Base-by-base conservation (phyloP, 1,139 yeast species). In the Pichia sp. region DNA sequence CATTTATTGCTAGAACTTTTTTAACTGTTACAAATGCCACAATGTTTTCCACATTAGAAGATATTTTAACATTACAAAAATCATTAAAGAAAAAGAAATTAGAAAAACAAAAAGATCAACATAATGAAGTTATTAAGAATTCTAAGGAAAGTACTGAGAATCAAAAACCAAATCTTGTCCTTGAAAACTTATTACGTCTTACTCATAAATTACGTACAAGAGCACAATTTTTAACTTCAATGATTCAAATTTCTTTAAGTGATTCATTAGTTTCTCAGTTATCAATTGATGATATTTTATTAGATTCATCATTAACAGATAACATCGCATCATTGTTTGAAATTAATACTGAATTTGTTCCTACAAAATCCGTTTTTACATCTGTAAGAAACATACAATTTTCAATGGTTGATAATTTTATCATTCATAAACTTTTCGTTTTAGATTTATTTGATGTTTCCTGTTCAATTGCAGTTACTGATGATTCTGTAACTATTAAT, bases 251-350 rank as follows among this genome's bases (percentile, higher is more conserved):
- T 5, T 25, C 38, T 6, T 30, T 55, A 7, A 31, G 36, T 6
- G 51, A 52, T 6, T 40, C 43, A 4, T 16, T 56, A 4, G 21
- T 35, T 2, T 21, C 41, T 3, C 36, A 41, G 11, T 24, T 52
- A 13, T 29, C 46, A 10, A 21, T 55, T 9, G 61, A 56, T 33
- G 62, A 58, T 40, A 35, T 52, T 2, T 35, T 50, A 6, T 18
- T 56, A 10, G 61, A 56, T 43, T 52, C 56, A 4, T 49, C 59
- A 5, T 37, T 50, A 6, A 42, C 55, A 5, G 55, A 52, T 33
- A 52, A 47, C 24, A 31, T 49, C 14, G 42, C 50, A 2, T 51
- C 60, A 3, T 42, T 54, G 13, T 56, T 54, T 37, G 48, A 39
- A 10, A 11, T 35, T 14, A 25, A 40, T 6, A 24, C 47, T 8